Conservation (phyloP, 2,329 filamentous ascomycete species). For the Penicillium digitatum region DNA sequence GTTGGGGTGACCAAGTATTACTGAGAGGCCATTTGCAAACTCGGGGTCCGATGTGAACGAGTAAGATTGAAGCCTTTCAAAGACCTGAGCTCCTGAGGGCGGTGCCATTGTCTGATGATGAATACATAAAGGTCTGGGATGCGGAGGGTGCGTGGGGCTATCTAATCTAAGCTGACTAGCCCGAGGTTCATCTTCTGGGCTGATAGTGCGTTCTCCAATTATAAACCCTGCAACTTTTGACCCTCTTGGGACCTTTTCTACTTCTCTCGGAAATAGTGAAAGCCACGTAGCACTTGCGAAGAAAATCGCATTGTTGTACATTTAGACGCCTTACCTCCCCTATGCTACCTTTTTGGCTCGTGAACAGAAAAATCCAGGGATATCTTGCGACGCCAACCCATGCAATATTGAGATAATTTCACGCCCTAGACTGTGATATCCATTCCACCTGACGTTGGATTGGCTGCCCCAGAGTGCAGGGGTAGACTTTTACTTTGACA, state of each 20-base stretch:
- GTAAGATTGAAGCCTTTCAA: constrained; percentile 37
- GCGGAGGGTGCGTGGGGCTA: constrained; percentile 12
- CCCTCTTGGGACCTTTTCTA: background rate
- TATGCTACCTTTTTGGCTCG: background rate
- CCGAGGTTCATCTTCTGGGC: constrained; percentile 9
- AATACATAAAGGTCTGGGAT: background rate
- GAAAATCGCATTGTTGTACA: background rate
- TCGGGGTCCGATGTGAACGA: constrained; percentile 42
- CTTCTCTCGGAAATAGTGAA: background rate
- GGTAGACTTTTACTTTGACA: constrained; percentile 55
- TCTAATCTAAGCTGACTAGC: background rate
- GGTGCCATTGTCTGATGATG: constrained; percentile 6
- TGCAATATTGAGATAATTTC: constrained; percentile 5
- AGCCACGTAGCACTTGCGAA: background rate
- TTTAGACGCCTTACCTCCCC: background rate
- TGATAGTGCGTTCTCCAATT: background rate
- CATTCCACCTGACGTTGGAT: constrained; percentile 33
- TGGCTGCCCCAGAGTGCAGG: constrained; percentile 7
- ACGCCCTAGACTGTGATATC: constrained; percentile 26
- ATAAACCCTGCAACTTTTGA: background rate
- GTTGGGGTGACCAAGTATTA: constrained; percentile 44
- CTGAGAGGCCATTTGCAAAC: constrained; percentile 47
- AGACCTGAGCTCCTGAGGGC: constrained; percentile 18
- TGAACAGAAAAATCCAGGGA: background rate
- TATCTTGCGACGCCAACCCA: constrained; percentile 14